phyloP scores from a whole-genome alignment of 1,284 basidiomycete genomes.

The Leccinum holopus region DNA sequence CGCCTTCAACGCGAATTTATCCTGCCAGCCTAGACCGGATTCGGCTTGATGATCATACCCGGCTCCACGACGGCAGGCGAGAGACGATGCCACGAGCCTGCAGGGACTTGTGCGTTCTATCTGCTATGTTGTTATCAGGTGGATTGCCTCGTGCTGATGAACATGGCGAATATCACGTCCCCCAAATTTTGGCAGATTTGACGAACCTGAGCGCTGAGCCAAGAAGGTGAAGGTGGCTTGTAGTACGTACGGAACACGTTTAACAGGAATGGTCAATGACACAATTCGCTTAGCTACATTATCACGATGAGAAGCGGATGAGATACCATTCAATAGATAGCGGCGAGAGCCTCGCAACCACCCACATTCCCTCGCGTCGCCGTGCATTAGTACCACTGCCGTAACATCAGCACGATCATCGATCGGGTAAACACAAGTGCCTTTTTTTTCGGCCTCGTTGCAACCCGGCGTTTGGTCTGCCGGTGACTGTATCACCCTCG shows the following conservation, averaged over 20 bases:
- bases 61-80: not conserved
- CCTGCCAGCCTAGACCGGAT: not conserved
- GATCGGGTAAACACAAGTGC: not conserved
- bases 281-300: not conserved
- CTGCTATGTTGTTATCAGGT: not conserved
- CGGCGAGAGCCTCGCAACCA: not conserved
- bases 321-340: not conserved
- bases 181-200: not conserved
- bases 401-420: not conserved
- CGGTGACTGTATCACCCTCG: not conserved
- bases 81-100: not conserved
- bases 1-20: not conserved
- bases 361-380: not conserved
- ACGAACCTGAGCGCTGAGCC: not conserved
- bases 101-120: not conserved
- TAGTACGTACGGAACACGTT: not conserved
- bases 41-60: not conserved
- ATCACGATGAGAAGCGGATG: not conserved
- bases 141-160: not conserved
- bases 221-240: not conserved
- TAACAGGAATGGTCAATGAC: not conserved
- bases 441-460: not conserved
- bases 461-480: not conserved
- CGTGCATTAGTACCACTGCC: not conserved
- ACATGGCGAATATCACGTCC: not conserved